Base-by-base conservation (phyloP, 495 filamentous ascomycete species). In the Aspergillus cavernicola region DNA sequence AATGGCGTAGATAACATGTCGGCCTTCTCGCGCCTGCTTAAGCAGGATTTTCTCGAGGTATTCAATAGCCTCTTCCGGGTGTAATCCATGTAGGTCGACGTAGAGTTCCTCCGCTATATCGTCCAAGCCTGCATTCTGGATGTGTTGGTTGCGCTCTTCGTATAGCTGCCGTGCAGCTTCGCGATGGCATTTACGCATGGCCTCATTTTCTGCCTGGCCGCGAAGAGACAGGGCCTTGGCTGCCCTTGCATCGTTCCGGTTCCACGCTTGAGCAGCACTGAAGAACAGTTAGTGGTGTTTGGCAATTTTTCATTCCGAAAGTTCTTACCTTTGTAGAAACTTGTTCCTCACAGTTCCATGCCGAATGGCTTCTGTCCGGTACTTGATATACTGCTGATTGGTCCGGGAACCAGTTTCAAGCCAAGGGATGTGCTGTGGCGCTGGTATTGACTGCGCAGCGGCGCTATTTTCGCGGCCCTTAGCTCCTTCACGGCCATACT, bases 241-340 rank as follows among this genome's bases (percentile, higher is more conserved):
- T 13, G 93, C 92, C 57, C 95, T 85, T 19, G 95, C 92, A 67
- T 99, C 95, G 63, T 95, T 97, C 43, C 95, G 88, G 66, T 97
- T 96, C 95, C 95, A 99, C n/a, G 95, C 95, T 77, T 96, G 92
- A n/a, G 93, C 92, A 46, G 95, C 95, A 64, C 91, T 95, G 24
- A 20, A 28, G 28, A 22, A 24, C 18, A 59, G 64, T 61, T 50
- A 67, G 52, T 22, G 24, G 15, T 15, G 28, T 9, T 28, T 9
- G 24, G 24, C 24, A 28, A 28, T 28, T 4, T 28, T 28, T 28
- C 9, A 16, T 7, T n/a, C n/a, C n/a, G n/a, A 3, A 38, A 6
- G 46, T 57, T 22, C 67, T 60, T 73, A 93, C 90, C 90, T 95
- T 67, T 98, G 93, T 23, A 99, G 74, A 64, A 97, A 99, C 63